phyloP scores from a whole-genome alignment of 345 rosid genomes.

The Eucalyptus cloeziana region DNA sequence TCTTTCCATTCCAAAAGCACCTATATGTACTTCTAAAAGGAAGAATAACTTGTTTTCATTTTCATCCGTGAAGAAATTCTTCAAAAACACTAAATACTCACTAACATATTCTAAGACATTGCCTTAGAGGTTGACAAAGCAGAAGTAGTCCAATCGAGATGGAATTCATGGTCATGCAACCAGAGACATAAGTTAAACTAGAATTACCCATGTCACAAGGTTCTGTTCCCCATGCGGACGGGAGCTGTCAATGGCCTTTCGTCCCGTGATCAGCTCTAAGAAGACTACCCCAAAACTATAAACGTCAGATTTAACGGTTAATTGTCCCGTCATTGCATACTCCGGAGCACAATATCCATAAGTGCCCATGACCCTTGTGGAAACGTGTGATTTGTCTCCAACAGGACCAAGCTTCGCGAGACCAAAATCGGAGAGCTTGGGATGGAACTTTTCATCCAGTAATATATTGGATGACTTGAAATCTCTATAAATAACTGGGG shows the following conservation, averaged over 20 bases:
- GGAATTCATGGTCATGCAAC: background rate
- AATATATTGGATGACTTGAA: slow-evolving; percentile 93
- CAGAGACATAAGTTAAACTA: background rate
- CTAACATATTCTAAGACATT: background rate
- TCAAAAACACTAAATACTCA: background rate
- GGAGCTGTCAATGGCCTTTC: slow-evolving; percentile 73
- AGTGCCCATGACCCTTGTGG: slow-evolving; percentile 98
- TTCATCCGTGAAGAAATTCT: background rate
- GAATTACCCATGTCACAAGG: slow-evolving; percentile 74
- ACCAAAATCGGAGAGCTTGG: slow-evolving; percentile 95
- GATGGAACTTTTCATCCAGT: slow-evolving; percentile 70
- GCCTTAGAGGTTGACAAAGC: background rate
- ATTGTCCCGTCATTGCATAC: slow-evolving; percentile 95
- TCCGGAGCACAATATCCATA: slow-evolving; percentile 98
- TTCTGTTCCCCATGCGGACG: slow-evolving; percentile 92
- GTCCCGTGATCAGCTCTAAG: slow-evolving; percentile 90
- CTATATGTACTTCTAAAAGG: background rate
- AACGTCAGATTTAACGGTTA: slow-evolving; percentile 86
- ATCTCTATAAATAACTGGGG: slow-evolving; percentile 95
- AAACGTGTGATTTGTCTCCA: slow-evolving; percentile 94
- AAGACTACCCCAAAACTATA: slow-evolving; percentile 93
- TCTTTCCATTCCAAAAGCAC: background rate
- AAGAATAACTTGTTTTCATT: background rate
- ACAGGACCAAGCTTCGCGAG: slow-evolving; percentile 95
- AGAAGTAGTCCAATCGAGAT: background rate